phyloP scores from a whole-genome alignment of 2,329 filamentous ascomycete genomes.

The Parasarocladium wereldwijsianum region DNA sequence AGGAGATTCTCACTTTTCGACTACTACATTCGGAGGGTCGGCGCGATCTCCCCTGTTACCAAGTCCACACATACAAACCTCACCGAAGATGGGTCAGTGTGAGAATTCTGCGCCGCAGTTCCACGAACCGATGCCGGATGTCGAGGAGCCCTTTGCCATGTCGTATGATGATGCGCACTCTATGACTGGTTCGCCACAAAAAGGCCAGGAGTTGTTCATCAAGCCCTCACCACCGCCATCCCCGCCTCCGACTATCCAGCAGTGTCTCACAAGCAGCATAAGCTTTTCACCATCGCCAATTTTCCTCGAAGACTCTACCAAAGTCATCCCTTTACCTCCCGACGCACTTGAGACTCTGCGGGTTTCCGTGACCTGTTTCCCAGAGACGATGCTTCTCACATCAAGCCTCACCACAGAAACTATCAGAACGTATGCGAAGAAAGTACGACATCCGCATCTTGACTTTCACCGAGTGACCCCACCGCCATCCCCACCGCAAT shows the following conservation, averaged over 20 bases:
- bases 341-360: slow-evolving; percentile 39
- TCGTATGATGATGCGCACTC: too few species aligned
- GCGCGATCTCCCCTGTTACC: too few species aligned
- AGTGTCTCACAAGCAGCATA: slow-evolving; percentile 19
- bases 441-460: slow-evolving; percentile 26
- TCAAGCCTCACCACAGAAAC: slow-evolving; percentile 41
- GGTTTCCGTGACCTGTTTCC: slow-evolving; percentile 40
- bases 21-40: slow-evolving; percentile 2
- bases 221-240: slow-evolving; percentile 19
- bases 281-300: slow-evolving; percentile 15
- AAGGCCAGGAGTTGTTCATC: slow-evolving; percentile 11
- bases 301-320: slow-evolving; percentile 20
- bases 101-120: too few species aligned
- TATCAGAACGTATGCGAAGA: slow-evolving; percentile 39
- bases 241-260: slow-evolving; percentile 19
- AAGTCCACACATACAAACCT: too few species aligned
- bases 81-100: too few species aligned
- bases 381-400: slow-evolving; percentile 42
- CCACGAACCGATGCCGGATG: too few species aligned
- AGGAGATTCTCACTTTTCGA: slow-evolving; percentile 1
- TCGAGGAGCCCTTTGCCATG: too few species aligned
- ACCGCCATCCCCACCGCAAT: too few species aligned
- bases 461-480: too few species aligned
- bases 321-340: slow-evolving; percentile 32
- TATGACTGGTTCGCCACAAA: too few species aligned